Conservation (phyloP, 1,284 basidiomycete genomes). For the Ganoderma resinaceum region DNA sequence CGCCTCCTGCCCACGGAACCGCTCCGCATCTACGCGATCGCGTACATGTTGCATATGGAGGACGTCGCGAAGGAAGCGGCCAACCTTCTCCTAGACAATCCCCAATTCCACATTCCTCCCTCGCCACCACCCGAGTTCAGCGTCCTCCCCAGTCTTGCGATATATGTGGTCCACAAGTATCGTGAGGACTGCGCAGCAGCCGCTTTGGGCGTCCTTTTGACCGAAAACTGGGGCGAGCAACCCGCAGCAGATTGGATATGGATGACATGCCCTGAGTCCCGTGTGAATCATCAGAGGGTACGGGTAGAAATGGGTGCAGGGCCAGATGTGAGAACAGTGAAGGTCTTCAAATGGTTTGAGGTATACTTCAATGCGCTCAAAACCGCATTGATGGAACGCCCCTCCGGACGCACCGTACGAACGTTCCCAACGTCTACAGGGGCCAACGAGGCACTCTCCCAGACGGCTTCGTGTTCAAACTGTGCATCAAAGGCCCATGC, state of each 20-base stretch:
- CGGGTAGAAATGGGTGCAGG: neutral
- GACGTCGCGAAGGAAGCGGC: constrained; percentile 11
- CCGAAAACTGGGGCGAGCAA: neutral
- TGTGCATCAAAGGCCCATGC: neutral
- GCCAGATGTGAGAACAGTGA: too few species aligned
- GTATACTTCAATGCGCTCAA: neutral
- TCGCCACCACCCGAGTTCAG: neutral
- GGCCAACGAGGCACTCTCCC: neutral
- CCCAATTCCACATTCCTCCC: constrained; percentile 1
- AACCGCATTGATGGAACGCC: neutral
- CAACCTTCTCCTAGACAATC: neutral
- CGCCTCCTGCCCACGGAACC: constrained; percentile 8
- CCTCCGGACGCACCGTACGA: neutral
- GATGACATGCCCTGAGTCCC: neutral
- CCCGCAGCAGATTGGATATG: neutral
- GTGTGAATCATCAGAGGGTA: too few species aligned
- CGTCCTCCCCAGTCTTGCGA: neutral
- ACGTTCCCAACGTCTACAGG: neutral
- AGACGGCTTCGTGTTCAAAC: neutral
- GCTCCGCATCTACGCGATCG: constrained; percentile 22
- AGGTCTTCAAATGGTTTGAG: neutral
- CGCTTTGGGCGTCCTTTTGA: neutral
- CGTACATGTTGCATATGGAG: constrained; percentile 13
- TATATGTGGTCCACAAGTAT: neutral
- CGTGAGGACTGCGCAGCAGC: neutral